Percentiles rank a stretch among this genome's conserved stretches.
phyloP scores from a whole-genome alignment of 2,329 filamentous ascomycete species.

The Domatiomyces catenatus region DNA sequence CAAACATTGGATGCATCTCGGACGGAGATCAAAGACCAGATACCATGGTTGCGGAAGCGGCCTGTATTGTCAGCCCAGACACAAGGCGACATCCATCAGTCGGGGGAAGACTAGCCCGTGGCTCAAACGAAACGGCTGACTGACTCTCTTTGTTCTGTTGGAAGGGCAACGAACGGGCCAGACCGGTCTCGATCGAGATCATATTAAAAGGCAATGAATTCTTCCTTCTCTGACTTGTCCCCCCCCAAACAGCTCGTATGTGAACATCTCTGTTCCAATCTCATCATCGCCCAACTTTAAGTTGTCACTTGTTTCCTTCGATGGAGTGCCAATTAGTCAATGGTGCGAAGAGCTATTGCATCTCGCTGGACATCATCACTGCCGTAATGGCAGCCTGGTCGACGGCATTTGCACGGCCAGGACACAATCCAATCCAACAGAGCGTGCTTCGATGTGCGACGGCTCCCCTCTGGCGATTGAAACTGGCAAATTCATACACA shows the following conservation, averaged over 20 bases:
- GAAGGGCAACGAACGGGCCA: neutral
- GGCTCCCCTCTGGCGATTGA: neutral
- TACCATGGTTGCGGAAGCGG: neutral
- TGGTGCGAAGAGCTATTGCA: slow-evolving; percentile 15
- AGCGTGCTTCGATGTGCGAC: neutral
- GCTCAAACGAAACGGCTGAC: neutral
- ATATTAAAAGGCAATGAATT: neutral
- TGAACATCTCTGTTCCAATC: neutral
- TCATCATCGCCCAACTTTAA: slow-evolving; percentile 15
- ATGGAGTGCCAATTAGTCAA: slow-evolving; percentile 18
- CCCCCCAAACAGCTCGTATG: neutral
- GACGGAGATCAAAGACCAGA: neutral
- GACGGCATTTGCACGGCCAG: neutral
- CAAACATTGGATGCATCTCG: neutral
- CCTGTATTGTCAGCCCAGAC: neutral
- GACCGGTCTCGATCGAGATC: neutral
- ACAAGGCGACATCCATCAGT: neutral
- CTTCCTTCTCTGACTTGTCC: neutral
- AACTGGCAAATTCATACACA: neutral
- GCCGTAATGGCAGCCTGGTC: slow-evolving; percentile 3
- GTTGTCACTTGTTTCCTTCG: slow-evolving; percentile 16
- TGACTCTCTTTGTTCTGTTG: neutral
- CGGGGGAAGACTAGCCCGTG: neutral
- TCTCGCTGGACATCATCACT: slow-evolving; percentile 1
- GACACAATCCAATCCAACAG: neutral